Conservation (phyloP, 305 asterid species). For the Rubia occidens region DNA sequence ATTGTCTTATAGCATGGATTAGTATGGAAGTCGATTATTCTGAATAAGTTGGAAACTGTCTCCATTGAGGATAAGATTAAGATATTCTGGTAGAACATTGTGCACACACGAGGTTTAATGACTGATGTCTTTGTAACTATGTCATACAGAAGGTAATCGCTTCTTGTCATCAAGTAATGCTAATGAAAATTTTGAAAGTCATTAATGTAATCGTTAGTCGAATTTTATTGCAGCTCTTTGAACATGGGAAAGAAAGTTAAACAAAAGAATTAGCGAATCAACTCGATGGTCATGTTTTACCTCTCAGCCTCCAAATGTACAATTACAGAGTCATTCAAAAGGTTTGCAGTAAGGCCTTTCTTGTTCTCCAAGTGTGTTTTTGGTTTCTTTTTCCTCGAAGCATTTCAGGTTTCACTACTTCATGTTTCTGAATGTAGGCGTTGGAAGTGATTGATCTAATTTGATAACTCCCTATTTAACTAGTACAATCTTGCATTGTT, state of each 20-base stretch:
- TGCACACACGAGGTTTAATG: conserved; percentile 61
- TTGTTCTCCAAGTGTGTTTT: neutral
- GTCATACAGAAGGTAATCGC: conserved; percentile 69
- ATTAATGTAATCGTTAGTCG: conserved; percentile 14
- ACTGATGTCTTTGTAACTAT: conserved; percentile 77
- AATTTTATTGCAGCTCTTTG: conserved; percentile 50
- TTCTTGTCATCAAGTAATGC: conserved; percentile 5
- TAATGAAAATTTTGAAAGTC: conserved; percentile 5
- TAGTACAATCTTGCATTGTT: too few relatives aligned
- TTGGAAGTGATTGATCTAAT: too few relatives aligned
- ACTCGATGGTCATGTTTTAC: conserved; percentile 66
- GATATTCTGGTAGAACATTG: conserved; percentile 50
- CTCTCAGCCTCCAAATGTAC: conserved; percentile 82
- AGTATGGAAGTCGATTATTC: too few relatives aligned
- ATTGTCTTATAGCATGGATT: too few relatives aligned
- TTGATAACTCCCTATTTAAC: too few relatives aligned
- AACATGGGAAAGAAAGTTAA: conserved; percentile 73
- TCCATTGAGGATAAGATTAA: conserved; percentile 56
- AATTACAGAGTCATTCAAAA: conserved; percentile 95
- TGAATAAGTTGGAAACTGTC: conserved; percentile 17
- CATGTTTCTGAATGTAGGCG: too few relatives aligned
- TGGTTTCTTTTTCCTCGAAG: neutral
- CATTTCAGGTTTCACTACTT: too few relatives aligned
- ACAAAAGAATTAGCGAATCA: conserved; percentile 61
- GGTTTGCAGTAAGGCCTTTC: conserved; percentile 34